These are phyloP conservation scores for Gymnopus androsaceus DNA, from an alignment of 1,284 basidiomycete genomes.

Conservation along the genomic window DNA sequence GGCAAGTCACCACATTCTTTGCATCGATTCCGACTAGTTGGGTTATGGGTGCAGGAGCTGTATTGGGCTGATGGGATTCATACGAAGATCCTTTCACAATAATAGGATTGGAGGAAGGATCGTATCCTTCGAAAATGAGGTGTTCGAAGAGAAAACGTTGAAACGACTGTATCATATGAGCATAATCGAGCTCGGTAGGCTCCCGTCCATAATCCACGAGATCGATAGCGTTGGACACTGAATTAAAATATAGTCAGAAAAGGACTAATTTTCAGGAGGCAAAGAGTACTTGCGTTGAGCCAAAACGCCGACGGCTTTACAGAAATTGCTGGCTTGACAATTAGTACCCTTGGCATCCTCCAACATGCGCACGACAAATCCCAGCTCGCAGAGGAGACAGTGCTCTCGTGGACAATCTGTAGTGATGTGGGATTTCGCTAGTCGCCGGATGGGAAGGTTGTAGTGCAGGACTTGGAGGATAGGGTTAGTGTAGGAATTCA, in stretches of 20 bases:
- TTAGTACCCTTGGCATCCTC: slow-evolving; percentile 94
- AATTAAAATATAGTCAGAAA: neutral
- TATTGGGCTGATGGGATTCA: slow-evolving; percentile 27
- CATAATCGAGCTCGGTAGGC: slow-evolving; percentile 71
- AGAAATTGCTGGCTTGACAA: slow-evolving; percentile 96
- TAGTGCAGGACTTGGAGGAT: slow-evolving; percentile 92
- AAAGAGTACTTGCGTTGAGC: slow-evolving; percentile 63
- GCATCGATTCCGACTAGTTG: slow-evolving; percentile 81
- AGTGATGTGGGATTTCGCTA: slow-evolving; percentile 91
- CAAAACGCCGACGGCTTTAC: slow-evolving; percentile 84
- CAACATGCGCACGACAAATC: slow-evolving; percentile 94
- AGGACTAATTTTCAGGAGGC: neutral
- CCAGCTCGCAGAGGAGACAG: slow-evolving; percentile 93
- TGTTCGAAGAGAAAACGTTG: slow-evolving; percentile 92
- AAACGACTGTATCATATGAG: slow-evolving; percentile 90
- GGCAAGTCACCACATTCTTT: slow-evolving; percentile 75
- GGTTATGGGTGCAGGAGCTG: slow-evolving; percentile 66
- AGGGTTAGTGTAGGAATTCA: slow-evolving; percentile 96
- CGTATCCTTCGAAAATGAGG: slow-evolving; percentile 70
- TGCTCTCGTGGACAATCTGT: slow-evolving; percentile 86
- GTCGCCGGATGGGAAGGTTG: slow-evolving; percentile 70
- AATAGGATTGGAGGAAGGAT: slow-evolving; percentile 59
- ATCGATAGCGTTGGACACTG: slow-evolving; percentile 79
- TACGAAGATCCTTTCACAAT: slow-evolving; percentile 42
- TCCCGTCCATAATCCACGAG: slow-evolving; percentile 89